Evolutionary conservation across 305 asterid species (phyloP).

Genomic region (Fraxinus greggii): DNA sequence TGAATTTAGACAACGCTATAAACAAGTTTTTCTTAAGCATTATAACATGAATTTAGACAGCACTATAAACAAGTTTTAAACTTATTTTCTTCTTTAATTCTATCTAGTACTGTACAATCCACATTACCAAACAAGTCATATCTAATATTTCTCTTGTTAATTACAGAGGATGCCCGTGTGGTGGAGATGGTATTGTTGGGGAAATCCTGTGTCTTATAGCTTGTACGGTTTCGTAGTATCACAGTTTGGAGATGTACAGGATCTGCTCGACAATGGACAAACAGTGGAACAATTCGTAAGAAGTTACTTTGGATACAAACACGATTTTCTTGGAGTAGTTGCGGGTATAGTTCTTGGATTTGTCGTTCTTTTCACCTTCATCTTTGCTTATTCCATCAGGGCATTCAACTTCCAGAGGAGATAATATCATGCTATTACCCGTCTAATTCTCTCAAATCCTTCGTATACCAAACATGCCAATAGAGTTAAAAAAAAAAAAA

Average conservation of each 20-base stretch:
- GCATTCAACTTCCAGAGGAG: constrained; percentile 38
- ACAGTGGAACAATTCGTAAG: constrained; percentile 27
- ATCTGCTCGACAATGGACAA: background rate
- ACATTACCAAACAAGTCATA: background rate
- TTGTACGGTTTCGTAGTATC: constrained; percentile 50
- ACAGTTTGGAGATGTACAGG: constrained; percentile 38
- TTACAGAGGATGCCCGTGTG: constrained; percentile 53
- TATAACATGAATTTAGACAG: background rate
- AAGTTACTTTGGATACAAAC: constrained; percentile 23
- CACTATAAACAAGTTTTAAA: background rate
- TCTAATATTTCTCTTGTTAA: background rate
- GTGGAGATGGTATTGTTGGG: constrained; percentile 73
- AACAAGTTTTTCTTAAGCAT: background rate
- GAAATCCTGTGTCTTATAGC: constrained; percentile 48
- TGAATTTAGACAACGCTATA: background rate
- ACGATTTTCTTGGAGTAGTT: constrained; percentile 25
- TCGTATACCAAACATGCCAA: background rate
- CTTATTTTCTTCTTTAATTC: background rate
- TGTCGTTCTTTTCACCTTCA: constrained; percentile 29
- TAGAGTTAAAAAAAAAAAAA: background rate
- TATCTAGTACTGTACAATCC: background rate
- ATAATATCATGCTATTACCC: background rate
- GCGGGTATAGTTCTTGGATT: constrained; percentile 28
- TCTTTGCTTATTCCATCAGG: constrained; percentile 27
- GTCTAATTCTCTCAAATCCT: background rate